phyloP scores from a whole-genome alignment of 441 rosid genomes.

The Euphorbia schlechtendalii region DNA sequence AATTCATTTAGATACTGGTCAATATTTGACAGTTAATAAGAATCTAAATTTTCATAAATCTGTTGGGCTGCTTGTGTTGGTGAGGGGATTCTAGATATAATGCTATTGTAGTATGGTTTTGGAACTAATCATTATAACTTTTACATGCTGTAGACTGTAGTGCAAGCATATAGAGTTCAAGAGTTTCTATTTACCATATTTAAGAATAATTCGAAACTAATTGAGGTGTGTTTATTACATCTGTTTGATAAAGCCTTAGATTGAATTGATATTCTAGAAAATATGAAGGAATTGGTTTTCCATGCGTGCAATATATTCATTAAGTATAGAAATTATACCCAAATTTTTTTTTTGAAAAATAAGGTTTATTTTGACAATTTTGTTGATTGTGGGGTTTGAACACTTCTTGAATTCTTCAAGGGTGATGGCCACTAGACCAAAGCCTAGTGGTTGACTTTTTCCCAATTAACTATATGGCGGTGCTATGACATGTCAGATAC shows the following conservation, averaged over 20 bases:
- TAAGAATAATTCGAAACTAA: background rate
- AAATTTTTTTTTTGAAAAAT: too few relatives aligned
- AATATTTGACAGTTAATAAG: background rate
- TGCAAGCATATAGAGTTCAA: background rate
- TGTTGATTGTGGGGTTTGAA: too few relatives aligned
- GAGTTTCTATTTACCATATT: background rate
- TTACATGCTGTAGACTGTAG: background rate
- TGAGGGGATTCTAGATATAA: background rate
- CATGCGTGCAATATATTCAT: background rate
- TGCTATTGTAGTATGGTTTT: background rate
- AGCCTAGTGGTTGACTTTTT: background rate
- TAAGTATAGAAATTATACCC: too few relatives aligned
- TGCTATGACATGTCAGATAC: background rate
- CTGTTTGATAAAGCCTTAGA: slow-evolving; percentile 5
- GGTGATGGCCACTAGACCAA: too few relatives aligned
- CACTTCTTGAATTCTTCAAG: too few relatives aligned
- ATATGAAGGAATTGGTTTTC: background rate
- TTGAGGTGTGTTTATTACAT: background rate
- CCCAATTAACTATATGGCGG: background rate
- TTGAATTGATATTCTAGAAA: slow-evolving; percentile 5
- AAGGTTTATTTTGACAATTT: too few relatives aligned
- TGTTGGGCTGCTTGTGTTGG: background rate
- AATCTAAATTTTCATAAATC: background rate
- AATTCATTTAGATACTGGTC: background rate
- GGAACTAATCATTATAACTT: background rate